phyloP scores from a whole-genome alignment of 371 early-diverging fungal species.

The Syncephalastrum monosporum region DNA sequence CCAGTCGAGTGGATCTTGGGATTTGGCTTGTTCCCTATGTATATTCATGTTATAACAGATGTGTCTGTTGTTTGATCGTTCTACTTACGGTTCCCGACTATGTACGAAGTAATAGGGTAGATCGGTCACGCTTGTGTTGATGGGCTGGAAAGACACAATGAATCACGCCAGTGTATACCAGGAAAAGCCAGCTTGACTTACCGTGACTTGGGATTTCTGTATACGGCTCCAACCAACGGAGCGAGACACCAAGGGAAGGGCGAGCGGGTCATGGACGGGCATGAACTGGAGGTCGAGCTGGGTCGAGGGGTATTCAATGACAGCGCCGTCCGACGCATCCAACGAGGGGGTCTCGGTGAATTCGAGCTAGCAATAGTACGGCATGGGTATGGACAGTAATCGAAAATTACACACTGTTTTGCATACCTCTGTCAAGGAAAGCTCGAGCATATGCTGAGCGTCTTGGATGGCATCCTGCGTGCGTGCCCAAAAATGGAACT shows the following conservation, averaged over 20 bases:
- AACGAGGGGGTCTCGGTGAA: slow-evolving; percentile 20
- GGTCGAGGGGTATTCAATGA: slow-evolving; percentile 7
- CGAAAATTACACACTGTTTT: not conserved
- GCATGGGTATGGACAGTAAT: not conserved
- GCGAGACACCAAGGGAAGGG: slow-evolving; percentile 28
- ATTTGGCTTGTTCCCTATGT: too few species aligned
- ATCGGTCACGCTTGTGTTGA: too few species aligned
- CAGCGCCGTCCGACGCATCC: slow-evolving; percentile 20
- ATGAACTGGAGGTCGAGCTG: slow-evolving; percentile 10
- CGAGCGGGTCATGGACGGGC: slow-evolving; percentile 30
- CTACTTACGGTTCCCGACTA: too few species aligned
- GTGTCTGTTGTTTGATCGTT: too few species aligned
- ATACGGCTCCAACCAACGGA: slow-evolving; percentile 32
- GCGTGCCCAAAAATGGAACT: slow-evolving; percentile 29
- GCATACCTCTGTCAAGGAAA: slow-evolving; percentile 22
- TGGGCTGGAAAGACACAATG: too few species aligned
- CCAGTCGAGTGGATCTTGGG: too few species aligned
- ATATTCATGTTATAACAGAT: too few species aligned
- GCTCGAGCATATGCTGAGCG: slow-evolving; percentile 23
- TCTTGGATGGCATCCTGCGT: slow-evolving; percentile 17
- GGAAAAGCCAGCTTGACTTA: too few species aligned
- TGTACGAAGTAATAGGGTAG: too few species aligned
- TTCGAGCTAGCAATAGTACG: slow-evolving; percentile 11
- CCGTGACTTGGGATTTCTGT: not conserved
- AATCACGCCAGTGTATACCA: too few species aligned